Evolutionary conservation across 1,284 basidiomycete species (phyloP), one percentile per base, ranked within the genome.

Genomic region (Macrocystidia cucumis): DNA sequence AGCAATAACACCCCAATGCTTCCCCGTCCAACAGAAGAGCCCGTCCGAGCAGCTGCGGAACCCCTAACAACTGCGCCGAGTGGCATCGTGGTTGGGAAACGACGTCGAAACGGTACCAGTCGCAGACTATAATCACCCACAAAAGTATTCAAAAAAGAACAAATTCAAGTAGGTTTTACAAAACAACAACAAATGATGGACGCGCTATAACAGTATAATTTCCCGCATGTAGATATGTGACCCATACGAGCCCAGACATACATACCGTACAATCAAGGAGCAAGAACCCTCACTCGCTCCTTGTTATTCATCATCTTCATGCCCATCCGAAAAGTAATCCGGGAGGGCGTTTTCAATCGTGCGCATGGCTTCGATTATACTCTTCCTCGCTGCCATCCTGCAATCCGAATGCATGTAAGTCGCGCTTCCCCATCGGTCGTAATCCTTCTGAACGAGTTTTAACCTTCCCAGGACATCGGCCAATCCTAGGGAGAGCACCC

Each of bases 381-480:
- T 63, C 45, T 65, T 65, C 50, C 68, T 67, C 18, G 78, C 78
- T 14, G 58, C 54, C 46, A 62, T 52, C 46, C 74, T 66, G 56
- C 79, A 83, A 37, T 82, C 80, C 38, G 72, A 73, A 45, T 83
- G 78, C 79, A 83, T 83, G 49, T 81, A 79, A 12, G 74, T 74
- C 41, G 74, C 75, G 40, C 67, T 71, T 2, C 78, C 78, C 71
- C 74, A 77, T 34, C 70, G 60, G 38, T 79, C 79, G 41, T 76
- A 77, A 40, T 82, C 78, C 46, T 64, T 74, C 46, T 70, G 57
- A 16, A 84, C 63, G 35, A 69, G 62, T 47, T 59, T 69, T 44
- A 84, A 49, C 39, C 74, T 63, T 19, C 79, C 80, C 11, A 76
- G 51, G 17, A 81, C 74, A 46, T 84, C 78, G 17, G 77, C 74